Conservation (phyloP, 768 basidiomycete species). For the Multifurca ochricompacta region DNA sequence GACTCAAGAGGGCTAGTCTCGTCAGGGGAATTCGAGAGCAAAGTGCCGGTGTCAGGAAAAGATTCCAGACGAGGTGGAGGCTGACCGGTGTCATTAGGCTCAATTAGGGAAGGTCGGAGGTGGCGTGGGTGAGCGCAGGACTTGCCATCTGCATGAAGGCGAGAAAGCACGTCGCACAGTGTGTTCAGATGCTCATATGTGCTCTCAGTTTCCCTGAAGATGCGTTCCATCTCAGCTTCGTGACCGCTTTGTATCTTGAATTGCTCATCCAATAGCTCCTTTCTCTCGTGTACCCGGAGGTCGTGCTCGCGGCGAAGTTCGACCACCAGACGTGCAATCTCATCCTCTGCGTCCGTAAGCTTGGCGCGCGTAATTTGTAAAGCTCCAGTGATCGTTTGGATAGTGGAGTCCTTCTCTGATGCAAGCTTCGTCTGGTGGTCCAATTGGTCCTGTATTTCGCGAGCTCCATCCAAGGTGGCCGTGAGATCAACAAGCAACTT, state of each 20-base stretch:
- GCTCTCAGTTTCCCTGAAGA: background rate
- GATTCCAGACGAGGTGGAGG: background rate
- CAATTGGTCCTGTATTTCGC: background rate
- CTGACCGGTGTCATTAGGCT: slow-evolving; percentile 1
- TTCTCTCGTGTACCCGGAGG: background rate
- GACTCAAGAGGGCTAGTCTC: background rate
- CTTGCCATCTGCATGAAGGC: background rate
- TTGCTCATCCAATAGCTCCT: slow-evolving; percentile 4
- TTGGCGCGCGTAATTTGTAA: background rate
- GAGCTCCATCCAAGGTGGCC: background rate
- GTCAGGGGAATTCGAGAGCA: no score
- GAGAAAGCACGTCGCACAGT: background rate
- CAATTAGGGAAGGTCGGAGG: no score
- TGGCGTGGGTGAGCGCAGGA: background rate
- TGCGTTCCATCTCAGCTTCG: background rate
- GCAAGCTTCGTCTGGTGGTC: background rate
- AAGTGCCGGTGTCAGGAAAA: background rate
- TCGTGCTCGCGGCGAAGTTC: background rate
- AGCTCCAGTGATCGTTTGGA: background rate
- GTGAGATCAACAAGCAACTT: background rate
- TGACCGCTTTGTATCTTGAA: background rate
- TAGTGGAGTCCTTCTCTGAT: background rate
- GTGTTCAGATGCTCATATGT: background rate
- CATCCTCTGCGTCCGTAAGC: background rate
- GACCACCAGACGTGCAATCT: background rate